Conservation (phyloP, 2,329 filamentous ascomycete genomes). For the Amphichorda felina region DNA sequence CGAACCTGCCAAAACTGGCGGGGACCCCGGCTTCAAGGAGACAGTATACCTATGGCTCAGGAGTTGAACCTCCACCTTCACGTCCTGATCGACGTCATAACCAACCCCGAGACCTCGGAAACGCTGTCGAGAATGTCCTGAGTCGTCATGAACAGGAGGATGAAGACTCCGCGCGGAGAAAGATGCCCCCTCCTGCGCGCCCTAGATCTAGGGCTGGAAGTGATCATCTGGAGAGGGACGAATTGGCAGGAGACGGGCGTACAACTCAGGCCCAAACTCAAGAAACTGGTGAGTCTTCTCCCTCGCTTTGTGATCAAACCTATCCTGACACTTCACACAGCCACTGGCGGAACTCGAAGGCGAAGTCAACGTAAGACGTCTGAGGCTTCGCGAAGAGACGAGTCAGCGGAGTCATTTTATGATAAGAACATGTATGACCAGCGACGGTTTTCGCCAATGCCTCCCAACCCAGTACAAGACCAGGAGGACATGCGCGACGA, state of each 20-base stretch:
- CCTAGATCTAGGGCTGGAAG: no score
- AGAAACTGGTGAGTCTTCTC: not conserved
- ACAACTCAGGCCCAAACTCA: not conserved
- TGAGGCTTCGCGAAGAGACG: not conserved
- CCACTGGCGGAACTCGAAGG: not conserved
- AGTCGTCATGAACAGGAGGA: slow-evolving; percentile 8
- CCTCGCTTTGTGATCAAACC: not conserved
- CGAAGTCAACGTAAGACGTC: not conserved
- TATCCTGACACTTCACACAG: not conserved
- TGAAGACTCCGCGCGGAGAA: not conserved
- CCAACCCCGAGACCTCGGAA: slow-evolving; percentile 13
- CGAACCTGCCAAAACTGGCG: slow-evolving; percentile 11
- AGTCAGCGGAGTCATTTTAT: not conserved
- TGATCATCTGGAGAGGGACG: slow-evolving; percentile 9
- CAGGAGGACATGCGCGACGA: slow-evolving; percentile 3
- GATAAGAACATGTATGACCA: slow-evolving; percentile 1
- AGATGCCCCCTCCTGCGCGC: slow-evolving; percentile 2
- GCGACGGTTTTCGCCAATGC: not conserved
- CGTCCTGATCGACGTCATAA: slow-evolving; percentile 7
- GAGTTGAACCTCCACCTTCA: slow-evolving; percentile 17
- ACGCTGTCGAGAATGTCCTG: slow-evolving; percentile 16
- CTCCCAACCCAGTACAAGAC: not conserved
- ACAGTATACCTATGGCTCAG: slow-evolving; percentile 25
- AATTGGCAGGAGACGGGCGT: slow-evolving; percentile 7
- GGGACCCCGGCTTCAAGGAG: slow-evolving; percentile 22